Base-by-base conservation (phyloP, 2,329 filamentous ascomycete genomes). In the Pestalotiopsis sp. region DNA sequence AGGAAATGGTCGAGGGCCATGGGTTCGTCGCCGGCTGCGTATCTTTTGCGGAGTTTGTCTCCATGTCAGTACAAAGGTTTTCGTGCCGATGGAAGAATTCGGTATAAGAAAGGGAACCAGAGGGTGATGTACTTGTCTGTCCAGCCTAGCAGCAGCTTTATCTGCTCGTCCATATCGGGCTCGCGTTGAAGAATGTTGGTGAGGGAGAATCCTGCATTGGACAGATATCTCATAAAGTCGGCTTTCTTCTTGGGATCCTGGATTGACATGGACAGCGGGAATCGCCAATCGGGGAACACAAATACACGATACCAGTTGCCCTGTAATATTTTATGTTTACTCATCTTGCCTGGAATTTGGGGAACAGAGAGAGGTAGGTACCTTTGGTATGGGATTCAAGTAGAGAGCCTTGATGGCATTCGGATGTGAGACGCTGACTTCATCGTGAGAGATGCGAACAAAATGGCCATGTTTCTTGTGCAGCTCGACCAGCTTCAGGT, bases 401-500 rank as follows among this genome's bases (percentile, higher is more conserved):
- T 83, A 76, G 13, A 84, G 73, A 59, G 77, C 73, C 23, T 75
- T 76, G 23, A 83, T 75, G 14, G 78, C 83, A 69, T 82, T 78
- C 1, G 81, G 80, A 70, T 85, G 79, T 64, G 77, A 77, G 52
- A 85, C 77, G 68, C 80, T 83, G 69, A 85, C 78, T 76, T 85
- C 82, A 64, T 84, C 80, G 31, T 79, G 75, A 5, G 77, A 75
- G 39, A 84, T 82, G 17, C 83, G 81, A 38, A 85, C 80, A 71
- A 84, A 84, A 39, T 77, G 72, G 2, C 79, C 77, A 78, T 86
- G 82, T 79, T 83, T 83, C 72, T 82, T 78, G 68, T 84, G 81
- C n/a, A 87, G 74, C 1, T 78, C 79, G 68, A 80, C 77, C 39
- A 82, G 77, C 0, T 80, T 76, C 52, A 81, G 72, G 64, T 80